These are phyloP conservation scores for Suhomyces panamericanus DNA, from an alignment of 1,139 yeast genomes.

Conservation along the genomic window DNA sequence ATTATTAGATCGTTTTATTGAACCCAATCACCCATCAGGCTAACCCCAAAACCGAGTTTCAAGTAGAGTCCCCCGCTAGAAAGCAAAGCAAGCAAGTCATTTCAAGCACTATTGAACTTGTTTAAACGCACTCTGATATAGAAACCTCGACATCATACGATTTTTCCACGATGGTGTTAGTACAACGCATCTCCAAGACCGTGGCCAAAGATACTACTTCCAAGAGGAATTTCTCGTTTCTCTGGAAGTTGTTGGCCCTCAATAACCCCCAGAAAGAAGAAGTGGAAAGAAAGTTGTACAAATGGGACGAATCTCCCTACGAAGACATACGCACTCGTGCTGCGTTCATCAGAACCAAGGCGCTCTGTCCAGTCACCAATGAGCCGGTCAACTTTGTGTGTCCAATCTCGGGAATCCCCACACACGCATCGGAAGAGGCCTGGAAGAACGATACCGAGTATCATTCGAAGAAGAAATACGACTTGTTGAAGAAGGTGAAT, in stretches of 20 bases:
- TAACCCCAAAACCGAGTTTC: neutral
- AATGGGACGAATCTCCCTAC: slow-evolving; percentile 90
- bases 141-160: slow-evolving; percentile 3
- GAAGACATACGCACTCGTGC: slow-evolving; percentile 89
- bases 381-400: slow-evolving; percentile 82
- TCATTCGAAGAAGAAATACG: slow-evolving; percentile 66
- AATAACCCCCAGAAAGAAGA: slow-evolving; percentile 30
- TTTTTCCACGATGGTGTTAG: slow-evolving; percentile 9
- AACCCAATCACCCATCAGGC: neutral
- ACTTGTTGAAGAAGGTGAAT: slow-evolving; percentile 79
- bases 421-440: slow-evolving; percentile 87
- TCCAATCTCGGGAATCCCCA: slow-evolving; percentile 93
- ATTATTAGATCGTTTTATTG: neutral
- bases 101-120: neutral
- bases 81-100: neutral
- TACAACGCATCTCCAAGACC: slow-evolving; percentile 6
- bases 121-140: neutral
- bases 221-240: slow-evolving; percentile 34
- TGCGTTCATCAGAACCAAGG: slow-evolving; percentile 82
- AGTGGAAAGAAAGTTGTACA: slow-evolving; percentile 22
- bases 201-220: slow-evolving; percentile 3
- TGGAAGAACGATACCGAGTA: slow-evolving; percentile 81
- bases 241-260: slow-evolving; percentile 41
- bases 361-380: slow-evolving; percentile 87
- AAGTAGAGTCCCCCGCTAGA: neutral